Evolutionary conservation across 2,329 filamentous ascomycete species (phyloP), one percentile per base, ranked within the genome.

Genomic region (Microcyclospora tardicrescens): DNA sequence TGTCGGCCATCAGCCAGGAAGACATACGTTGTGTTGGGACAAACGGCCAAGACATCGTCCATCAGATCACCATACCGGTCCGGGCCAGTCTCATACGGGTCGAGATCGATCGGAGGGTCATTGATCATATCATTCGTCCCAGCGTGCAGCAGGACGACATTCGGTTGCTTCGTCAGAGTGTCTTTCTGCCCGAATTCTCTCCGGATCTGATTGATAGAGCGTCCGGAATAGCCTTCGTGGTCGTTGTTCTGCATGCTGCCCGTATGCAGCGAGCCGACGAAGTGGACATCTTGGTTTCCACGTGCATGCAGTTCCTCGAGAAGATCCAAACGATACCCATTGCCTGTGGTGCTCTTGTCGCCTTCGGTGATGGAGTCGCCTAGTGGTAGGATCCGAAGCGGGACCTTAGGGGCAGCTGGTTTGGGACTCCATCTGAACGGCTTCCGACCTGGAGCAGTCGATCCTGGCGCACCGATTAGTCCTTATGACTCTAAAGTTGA

Each of bases 331-430:
- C 43, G 36, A 35, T 40, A 45, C 28, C 43, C 43, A 34, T 45
- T 45, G 31, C 38, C 37, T 28, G 36, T 37, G 29, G 36, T 40
- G 16, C 19, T 31, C 15, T 40, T 30, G 6, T 14, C 43, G 12
- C 62, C 61, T 24, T 63, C 59, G 2, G 58, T 51, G 38, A 65
- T 63, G 14, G 60, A 63, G 45, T 63, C 60, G 37, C 62, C 61
- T 5, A 62, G 52, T 6, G 62, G 46, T 50, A 65, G 54, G 28
- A 61, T 41, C 38, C 37, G 40, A 29, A 40, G 34, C 14, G 14
- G 31, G 27, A 39, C 31, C 13, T 28, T 28, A 28, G 19, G 19
- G 5, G 19, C 19, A 5, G 19, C 19, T 24, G 19, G 19, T 24
- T 24, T 24, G 19, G 19, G 8, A 24, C 19, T 8, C 19, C 19